Conservation (phyloP, 2,329 filamentous ascomycete genomes). For the Ophiosphaerella narmari region DNA sequence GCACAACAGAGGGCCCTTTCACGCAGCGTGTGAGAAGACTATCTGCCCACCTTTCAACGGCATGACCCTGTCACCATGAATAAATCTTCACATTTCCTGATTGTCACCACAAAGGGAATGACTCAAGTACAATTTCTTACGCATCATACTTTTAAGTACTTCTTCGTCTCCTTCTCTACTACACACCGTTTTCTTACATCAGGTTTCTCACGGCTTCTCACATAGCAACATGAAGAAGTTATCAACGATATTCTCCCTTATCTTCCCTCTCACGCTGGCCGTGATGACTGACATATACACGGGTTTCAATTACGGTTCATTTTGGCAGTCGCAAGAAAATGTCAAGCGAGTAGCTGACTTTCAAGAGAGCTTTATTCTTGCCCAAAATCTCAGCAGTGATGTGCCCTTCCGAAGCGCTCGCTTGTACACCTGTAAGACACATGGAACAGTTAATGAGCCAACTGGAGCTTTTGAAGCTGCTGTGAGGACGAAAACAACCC, state of each 20-base stretch:
- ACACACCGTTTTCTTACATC: too few relatives aligned
- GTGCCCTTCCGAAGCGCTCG: constrained; percentile 69
- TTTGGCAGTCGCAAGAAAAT: constrained; percentile 21
- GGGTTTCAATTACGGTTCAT: constrained; percentile 37
- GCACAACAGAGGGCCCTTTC: too few relatives aligned
- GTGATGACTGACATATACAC: constrained; percentile 23
- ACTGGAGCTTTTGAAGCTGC: constrained; percentile 55
- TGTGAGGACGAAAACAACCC: constrained; percentile 35
- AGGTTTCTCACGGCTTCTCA: too few relatives aligned
- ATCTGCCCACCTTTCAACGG: too few relatives aligned
- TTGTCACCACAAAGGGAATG: too few relatives aligned
- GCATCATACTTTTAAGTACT: too few relatives aligned
- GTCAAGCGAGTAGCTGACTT: constrained; percentile 30
- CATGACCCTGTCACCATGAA: too few relatives aligned
- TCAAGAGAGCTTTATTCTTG: constrained; percentile 24
- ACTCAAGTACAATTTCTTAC: too few relatives aligned
- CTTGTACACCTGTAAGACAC: constrained; percentile 68
- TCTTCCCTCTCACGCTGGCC: constrained; percentile 9
- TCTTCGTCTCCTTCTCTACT: too few relatives aligned
- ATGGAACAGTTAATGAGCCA: constrained; percentile 54
- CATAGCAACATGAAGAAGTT: constrained; percentile 7
- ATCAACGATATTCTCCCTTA: background rate
- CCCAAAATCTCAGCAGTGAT: constrained; percentile 38
- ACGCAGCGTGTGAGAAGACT: too few relatives aligned
- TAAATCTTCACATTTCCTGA: too few relatives aligned